Conservation (phyloP, 495 filamentous ascomycete genomes). For the Acidomyces sp. region DNA sequence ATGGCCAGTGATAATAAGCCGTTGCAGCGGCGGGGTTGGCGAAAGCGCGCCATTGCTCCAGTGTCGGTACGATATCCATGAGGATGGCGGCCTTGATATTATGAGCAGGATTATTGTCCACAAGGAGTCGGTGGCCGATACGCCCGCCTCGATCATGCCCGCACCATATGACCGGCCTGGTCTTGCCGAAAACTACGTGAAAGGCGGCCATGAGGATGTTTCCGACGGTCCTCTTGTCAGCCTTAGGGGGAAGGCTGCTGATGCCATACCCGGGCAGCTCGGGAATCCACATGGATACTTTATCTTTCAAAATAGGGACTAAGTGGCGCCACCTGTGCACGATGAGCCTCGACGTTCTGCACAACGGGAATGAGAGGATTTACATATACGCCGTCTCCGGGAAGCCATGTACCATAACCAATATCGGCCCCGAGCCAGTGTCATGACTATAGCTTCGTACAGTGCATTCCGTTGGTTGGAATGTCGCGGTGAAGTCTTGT, state of each 20-base stretch:
- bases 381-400: slow-evolving; percentile 23
- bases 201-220: slow-evolving; percentile 13
- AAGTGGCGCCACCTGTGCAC: slow-evolving; percentile 21
- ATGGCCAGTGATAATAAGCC: slow-evolving; percentile 21
- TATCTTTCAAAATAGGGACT: slow-evolving; percentile 20
- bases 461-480: too few species aligned
- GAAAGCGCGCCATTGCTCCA: slow-evolving; percentile 13
- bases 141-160: slow-evolving; percentile 19
- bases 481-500: too few species aligned
- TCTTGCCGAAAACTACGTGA: slow-evolving; percentile 11
- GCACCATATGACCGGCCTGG: slow-evolving; percentile 14
- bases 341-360: background rate
- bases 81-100: slow-evolving; percentile 17
- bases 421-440: slow-evolving; percentile 17
- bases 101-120: slow-evolving; percentile 13
- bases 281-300: slow-evolving; percentile 14
- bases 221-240: slow-evolving; percentile 19
- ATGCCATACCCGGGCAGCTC: slow-evolving; percentile 19
- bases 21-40: slow-evolving; percentile 11
- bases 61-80: slow-evolving; percentile 18
- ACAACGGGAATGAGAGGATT: background rate
- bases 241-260: slow-evolving; percentile 10
- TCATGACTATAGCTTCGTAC: slow-evolving; percentile 16
- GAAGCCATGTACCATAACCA: slow-evolving; percentile 26
- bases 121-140: slow-evolving; percentile 14